phyloP scores from a whole-genome alignment of 2,329 filamentous ascomycete species.

The Cladosporium sphaerospermum region DNA sequence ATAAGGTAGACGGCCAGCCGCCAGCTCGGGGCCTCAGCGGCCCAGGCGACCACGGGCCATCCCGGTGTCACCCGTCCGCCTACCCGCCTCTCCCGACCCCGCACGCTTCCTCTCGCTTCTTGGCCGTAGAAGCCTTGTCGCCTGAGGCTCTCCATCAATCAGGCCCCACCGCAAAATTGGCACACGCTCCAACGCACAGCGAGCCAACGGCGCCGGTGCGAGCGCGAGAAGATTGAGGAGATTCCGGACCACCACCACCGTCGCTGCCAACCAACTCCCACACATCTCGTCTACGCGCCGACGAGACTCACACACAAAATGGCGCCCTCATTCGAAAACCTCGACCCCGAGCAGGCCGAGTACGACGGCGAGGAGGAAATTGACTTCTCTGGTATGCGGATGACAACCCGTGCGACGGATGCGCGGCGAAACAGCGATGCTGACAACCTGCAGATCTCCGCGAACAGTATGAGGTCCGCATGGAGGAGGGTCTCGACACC shows the following conservation, averaged over 20 bases:
- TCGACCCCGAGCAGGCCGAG: conserved; percentile 73
- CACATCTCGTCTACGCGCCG: conserved; percentile 12
- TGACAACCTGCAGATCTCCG: conserved; percentile 58
- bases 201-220: background rate
- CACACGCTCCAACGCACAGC: background rate
- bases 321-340: conserved; percentile 88
- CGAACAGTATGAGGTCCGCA: conserved; percentile 90
- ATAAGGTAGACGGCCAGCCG: too few species aligned
- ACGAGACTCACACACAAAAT: conserved; percentile 49
- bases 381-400: conserved; percentile 65
- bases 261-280: background rate
- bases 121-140: too few species aligned
- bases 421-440: conserved; percentile 8
- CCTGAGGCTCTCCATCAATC: too few species aligned
- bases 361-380: conserved; percentile 91
- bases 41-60: too few species aligned
- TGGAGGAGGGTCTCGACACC: conserved; percentile 92
- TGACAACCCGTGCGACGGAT: background rate
- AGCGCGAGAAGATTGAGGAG: background rate
- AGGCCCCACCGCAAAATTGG: conserved; percentile 8
- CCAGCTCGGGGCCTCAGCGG: too few species aligned
- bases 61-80: too few species aligned
- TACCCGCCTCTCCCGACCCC: too few species aligned
- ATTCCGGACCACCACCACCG: background rate
- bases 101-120: too few species aligned